Evolutionary conservation across 73 alveolate genomes (phyloP), one percentile per base, ranked within the genome.

Genomic region (Paramecium sexaurelia): DNA sequence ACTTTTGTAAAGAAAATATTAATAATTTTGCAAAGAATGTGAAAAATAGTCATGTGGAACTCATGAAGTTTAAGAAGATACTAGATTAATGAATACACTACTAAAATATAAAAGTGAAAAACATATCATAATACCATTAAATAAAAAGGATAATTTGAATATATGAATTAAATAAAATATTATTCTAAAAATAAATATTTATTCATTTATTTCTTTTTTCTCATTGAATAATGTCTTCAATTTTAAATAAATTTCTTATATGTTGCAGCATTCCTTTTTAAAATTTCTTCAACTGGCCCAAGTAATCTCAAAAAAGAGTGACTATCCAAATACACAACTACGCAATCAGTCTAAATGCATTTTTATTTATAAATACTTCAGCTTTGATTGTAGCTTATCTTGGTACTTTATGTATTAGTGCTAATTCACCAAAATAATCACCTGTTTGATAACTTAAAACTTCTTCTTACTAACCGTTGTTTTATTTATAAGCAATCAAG

Each of bases 361-460:
- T 97, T 78, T 78, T 17, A 43, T 41, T 9, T 8, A 29, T 24
- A 88, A 3, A 7, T 88, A 88, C 94, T 35, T 86, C 85, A 27
- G 99, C 99, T 51, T 93, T 92, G 55, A 97, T 96, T 87, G 96
- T 96, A 40, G 99, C 99, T 27, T 98, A 96, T 93, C 99, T 94
- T 13, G 99, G 99, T 75, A 95, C 97, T 73, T 96, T 96, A 85
- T 96, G 95, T 24, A 97, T 84, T 20, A 97, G 92, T 47, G 99
- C 99, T 37, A 98, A 91, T 94, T 97, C 99, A 27, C 99, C 99
- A 51, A 97, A 97, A 93, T 96, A 97, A 66, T 96, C 99, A 3
- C 99, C 99, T 37, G 82, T 94, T 27, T 84, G 82, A 93, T 97
- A 97, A 27, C 88, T 85, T 88, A 94, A 87, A 20, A 95, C 97